These are phyloP conservation scores for Hanseniaspora vineae DNA, from an alignment of 805 yeast genomes.

Conservation along the genomic window DNA sequence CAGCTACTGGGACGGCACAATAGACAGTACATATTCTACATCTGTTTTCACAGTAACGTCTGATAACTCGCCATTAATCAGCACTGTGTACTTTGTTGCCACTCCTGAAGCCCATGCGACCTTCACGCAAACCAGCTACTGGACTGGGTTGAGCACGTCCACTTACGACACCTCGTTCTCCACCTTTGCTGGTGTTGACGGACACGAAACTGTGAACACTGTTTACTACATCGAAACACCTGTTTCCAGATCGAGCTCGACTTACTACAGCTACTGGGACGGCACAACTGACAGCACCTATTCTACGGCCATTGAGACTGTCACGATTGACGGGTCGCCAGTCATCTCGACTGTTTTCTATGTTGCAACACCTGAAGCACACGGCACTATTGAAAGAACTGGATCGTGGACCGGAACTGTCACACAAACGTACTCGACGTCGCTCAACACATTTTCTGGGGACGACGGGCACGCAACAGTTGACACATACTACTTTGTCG, in stretches of 20 bases:
- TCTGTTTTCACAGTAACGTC: constrained; percentile 2
- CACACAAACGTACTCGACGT: constrained; percentile 4
- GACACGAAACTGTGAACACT: constrained; percentile 6
- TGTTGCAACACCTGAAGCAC: constrained; percentile 10
- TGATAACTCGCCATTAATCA: constrained; percentile 5
- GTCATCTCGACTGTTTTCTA: constrained; percentile 7
- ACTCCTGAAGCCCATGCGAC: constrained; percentile 8
- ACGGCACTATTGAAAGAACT: neutral
- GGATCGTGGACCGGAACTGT: constrained; percentile 3
- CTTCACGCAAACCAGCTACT: neutral
- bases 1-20: constrained; percentile 5
- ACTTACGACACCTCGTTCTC: constrained; percentile 1
- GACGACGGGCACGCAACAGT: neutral
- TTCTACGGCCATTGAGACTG: constrained; percentile 3
- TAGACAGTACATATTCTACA: constrained; percentile 2
- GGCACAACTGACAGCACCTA: constrained; percentile 4
- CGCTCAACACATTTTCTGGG: neutral
- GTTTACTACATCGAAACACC: constrained; percentile 10
- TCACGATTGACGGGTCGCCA: constrained; percentile 5
- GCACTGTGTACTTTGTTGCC: constrained; percentile 9
- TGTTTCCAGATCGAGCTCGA: constrained; percentile 3
- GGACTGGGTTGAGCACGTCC: constrained; percentile 2
- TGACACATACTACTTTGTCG: constrained; percentile 6
- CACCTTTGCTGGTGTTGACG: neutral
- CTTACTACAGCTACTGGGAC: constrained; percentile 2